Evolutionary conservation across 108 stramenopile genomes (phyloP).

Genomic region (Nitzschia palea): DNA sequence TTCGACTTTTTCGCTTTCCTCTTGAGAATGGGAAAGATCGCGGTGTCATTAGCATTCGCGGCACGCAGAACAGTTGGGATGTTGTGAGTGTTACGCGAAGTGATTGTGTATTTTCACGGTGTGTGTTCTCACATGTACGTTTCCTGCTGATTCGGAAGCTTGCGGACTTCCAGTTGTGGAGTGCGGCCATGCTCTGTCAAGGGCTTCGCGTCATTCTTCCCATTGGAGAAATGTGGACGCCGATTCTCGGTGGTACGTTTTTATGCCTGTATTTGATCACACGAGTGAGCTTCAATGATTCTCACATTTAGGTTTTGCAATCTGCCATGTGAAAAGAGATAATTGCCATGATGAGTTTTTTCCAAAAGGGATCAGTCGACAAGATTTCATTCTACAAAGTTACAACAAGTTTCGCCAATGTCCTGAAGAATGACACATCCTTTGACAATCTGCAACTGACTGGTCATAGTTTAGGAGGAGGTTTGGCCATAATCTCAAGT

Average conservation of each 20-base stretch:
- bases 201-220: constrained; percentile 59
- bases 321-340: constrained; percentile 5
- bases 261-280: no score
- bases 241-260: constrained; percentile 39
- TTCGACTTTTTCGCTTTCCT: neutral
- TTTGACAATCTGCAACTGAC: constrained; percentile 18
- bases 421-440: constrained; percentile 11
- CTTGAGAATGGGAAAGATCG: neutral
- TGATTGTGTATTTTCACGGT: neutral
- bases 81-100: neutral
- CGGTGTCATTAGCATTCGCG: constrained; percentile 33
- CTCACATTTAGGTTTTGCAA: no score
- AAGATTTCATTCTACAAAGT: constrained; percentile 51
- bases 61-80: constrained; percentile 30
- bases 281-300: no score
- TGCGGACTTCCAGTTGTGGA: constrained; percentile 75
- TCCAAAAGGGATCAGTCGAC: constrained; percentile 34
- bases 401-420: constrained; percentile 38
- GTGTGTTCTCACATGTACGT: neutral
- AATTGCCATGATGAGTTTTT: constrained; percentile 15
- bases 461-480: constrained; percentile 14
- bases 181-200: constrained; percentile 58
- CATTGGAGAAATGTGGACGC: constrained; percentile 62
- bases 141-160: constrained; percentile 19
- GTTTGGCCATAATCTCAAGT: neutral